Conservation (phyloP, 1,284 basidiomycete genomes). For the Salmacisia buchloeana region DNA sequence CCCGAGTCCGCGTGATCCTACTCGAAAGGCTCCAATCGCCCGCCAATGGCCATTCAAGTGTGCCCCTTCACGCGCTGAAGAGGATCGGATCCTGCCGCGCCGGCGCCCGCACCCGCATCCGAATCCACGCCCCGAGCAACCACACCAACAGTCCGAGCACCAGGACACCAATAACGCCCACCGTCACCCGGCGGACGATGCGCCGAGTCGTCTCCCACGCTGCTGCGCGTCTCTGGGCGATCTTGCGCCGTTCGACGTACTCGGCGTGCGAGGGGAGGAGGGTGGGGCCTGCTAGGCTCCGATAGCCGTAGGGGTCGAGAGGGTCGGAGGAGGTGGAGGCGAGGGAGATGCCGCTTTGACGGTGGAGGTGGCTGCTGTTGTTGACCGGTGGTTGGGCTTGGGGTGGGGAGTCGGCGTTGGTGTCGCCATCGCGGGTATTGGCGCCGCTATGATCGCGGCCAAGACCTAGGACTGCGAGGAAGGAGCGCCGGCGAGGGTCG, state of each 20-base stretch:
- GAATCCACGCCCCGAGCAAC: too few relatives aligned
- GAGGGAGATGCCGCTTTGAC: not conserved
- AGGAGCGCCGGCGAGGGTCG: slow-evolving; percentile 16
- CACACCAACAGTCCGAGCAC: too few relatives aligned
- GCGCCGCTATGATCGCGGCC: not conserved
- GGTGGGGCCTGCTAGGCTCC: slow-evolving; percentile 23
- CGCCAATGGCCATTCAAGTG: too few relatives aligned
- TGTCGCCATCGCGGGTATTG: not conserved
- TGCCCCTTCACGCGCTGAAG: too few relatives aligned
- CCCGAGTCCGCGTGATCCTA: too few relatives aligned
- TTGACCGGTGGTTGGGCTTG: not conserved
- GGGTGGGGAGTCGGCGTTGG: not conserved
- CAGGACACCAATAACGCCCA: too few relatives aligned
- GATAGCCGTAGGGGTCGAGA: slow-evolving; percentile 29
- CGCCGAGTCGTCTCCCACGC: too few relatives aligned
- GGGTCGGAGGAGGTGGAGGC: slow-evolving; percentile 4
- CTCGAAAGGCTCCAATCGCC: too few relatives aligned
- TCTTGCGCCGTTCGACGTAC: not conserved
- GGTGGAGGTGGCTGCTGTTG: not conserved
- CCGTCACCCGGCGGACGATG: too few relatives aligned
- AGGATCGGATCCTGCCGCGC: too few relatives aligned
- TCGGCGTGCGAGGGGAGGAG: slow-evolving; percentile 17
- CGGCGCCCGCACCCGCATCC: too few relatives aligned
- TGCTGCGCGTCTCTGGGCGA: too few relatives aligned
- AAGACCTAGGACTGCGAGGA: not conserved